Base-by-base conservation (phyloP, 805 yeast genomes). In the Cyberlindnera mycetangii region DNA sequence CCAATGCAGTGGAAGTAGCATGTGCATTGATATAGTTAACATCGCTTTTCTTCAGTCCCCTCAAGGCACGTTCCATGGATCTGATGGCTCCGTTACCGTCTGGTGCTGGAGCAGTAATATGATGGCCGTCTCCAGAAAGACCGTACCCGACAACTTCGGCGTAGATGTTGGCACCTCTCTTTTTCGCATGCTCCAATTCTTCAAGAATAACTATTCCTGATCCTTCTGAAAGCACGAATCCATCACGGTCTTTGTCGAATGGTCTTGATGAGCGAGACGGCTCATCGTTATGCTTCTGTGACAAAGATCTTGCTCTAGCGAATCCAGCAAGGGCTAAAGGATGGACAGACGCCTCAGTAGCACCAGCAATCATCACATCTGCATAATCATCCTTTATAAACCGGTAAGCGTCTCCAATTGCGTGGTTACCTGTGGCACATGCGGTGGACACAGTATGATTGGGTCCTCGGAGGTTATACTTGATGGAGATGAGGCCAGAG, bases 191-290 rank as follows among this genome's bases (percentile, higher is more conserved):
- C 28, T 85, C 82, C 47, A 86, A 68, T 14, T 76, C 78, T 61
- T 93, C 98, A 32, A 93, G 60, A 0, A 92, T 69, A 33, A 95
- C 50, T 1, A 88, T 75, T 4, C 96, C 98, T 15, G 92, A 72
- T 2, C 99, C 99, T 69, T 93, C 99, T 24, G 96, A 83, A 25
- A 93, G 71, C 0, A 93, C 97, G 65, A 93, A 93, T 4, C 99
- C 99, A 45, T 74, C 75, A 48, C 99, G 67, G 2, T 69, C 65
- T 12, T 62, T 61, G 59, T 93, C 99, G 64, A 93, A 93, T 0
- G 99, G 99, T 46, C 96, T 68, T 6, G 95, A 85, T 0, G 95
- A 87, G 24, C 67, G 65, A 5, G 56, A 55, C 2, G 96, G 95
- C 2, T 61, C 62, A 37, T 83, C 85, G 48, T 79, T 82, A 55